phyloP scores from a whole-genome alignment of 1,284 basidiomycete species.

The Pholiota adiposa region DNA sequence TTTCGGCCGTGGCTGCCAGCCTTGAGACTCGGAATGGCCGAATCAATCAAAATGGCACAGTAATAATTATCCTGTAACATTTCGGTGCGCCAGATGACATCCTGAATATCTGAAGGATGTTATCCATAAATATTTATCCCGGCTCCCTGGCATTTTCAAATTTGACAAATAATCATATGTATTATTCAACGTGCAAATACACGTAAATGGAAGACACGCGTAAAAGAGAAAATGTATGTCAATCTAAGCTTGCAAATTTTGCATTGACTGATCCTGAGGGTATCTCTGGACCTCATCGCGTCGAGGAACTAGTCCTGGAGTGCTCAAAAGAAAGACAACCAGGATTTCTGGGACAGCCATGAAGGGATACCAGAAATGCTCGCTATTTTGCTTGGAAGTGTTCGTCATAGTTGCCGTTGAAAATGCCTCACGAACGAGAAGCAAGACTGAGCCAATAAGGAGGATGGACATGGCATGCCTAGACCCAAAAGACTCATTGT shows the following conservation, averaged over 20 bases:
- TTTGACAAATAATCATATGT: no score
- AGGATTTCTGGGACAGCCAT: constrained; percentile 46
- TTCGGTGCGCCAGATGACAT: no score
- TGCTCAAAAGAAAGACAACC: constrained; percentile 39
- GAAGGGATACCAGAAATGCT: constrained; percentile 50
- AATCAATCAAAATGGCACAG: no score
- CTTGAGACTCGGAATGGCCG: no score
- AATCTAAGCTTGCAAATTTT: constrained; percentile 1
- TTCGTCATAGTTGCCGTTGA: constrained; percentile 37
- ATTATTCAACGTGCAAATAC: no score
- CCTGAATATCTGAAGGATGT: no score
- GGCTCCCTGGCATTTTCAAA: no score
- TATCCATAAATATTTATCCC: no score
- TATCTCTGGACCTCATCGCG: constrained; percentile 2
- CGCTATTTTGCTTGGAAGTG: constrained; percentile 33
- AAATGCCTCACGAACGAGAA: constrained; percentile 47
- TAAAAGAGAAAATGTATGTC: constrained; percentile 14
- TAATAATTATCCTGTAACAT: no score
- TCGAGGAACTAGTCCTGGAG: constrained; percentile 45
- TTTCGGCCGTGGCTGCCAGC: no score
- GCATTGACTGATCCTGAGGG: neutral
- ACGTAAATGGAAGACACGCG: no score
- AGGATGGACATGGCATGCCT: constrained; percentile 39
- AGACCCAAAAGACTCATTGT: constrained; percentile 27
- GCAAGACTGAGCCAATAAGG: constrained; percentile 37